Evolutionary conservation across 352 stramenopile species (phyloP), one percentile per base, ranked within the genome.

Genomic region (Globisporangium apiculatum): DNA sequence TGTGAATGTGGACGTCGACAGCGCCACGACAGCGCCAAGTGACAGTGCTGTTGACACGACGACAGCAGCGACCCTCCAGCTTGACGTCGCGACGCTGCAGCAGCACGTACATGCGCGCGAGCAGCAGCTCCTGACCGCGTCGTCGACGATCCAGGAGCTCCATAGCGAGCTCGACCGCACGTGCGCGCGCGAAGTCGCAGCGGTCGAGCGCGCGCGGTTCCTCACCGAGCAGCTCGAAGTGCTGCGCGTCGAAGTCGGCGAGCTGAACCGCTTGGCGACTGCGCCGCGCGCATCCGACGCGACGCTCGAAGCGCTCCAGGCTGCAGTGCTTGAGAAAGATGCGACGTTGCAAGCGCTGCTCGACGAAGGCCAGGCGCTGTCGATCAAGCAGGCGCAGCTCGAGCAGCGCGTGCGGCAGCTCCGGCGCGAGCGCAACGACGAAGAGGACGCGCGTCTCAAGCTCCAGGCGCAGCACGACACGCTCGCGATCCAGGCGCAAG

Each of bases 151-250:
- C 57, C 68, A 72, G 18, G 77, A 91, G 57, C 68, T 94, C 8
- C 81, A 91, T 51, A 69, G 88, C 41, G 83, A 91, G 53, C 70
- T 94, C 18, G 83, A 94, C 64, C 77, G 85, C 48, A 83, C 80
- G 2, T 86, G 79, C 48, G 68, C 76, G 47, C 77, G 79, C 4
- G 83, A 91, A 36, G 72, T 88, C 9, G 71, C 61, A 10, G 81
- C 79, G 0, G 79, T 89, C 1, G 81, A 88, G 54, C 74, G 72
- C 7, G 67, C 73, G n/a, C 73, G 80, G 6, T 81, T 73, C 41
- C 57, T 91, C 11, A 81, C 69, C 2, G 79, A 87, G 40, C 77
- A 91, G 47, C 59, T 89, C 10, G 79, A 91, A 59, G 62, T 79
- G 7, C 75, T 87, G 67, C 73, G 76, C 0, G 55, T 59, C 10